Conservation (phyloP, 2,329 filamentous ascomycete genomes). For the Alternaria ethzedia region DNA sequence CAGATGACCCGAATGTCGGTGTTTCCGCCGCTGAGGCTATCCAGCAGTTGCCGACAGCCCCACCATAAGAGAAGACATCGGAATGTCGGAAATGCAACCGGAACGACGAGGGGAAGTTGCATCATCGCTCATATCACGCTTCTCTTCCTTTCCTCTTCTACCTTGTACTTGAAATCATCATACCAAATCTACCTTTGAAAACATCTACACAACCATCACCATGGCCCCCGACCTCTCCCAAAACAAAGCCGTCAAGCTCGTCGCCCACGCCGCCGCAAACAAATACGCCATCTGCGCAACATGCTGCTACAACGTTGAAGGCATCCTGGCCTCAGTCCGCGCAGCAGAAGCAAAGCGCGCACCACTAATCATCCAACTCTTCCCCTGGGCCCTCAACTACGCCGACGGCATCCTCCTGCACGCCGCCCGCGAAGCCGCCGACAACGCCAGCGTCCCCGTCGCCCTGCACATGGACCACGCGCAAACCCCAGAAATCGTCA, state of each 20-base stretch:
- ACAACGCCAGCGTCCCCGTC: constrained; percentile 59
- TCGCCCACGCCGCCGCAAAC: constrained; percentile 62
- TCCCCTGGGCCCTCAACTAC: constrained; percentile 76
- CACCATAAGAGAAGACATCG: constrained; percentile 12
- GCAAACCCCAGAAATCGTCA: constrained; percentile 68
- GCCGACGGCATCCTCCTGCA: constrained; percentile 58
- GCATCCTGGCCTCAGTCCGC: constrained; percentile 70
- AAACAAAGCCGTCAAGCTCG: constrained; percentile 53
- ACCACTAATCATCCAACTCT: constrained; percentile 74
- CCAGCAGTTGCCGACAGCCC: constrained; percentile 21
- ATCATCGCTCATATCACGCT: background rate
- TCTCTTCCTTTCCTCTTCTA: background rate
- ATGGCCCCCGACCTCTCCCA: constrained; percentile 60
- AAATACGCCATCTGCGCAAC: constrained; percentile 67
- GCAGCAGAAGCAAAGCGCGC: constrained; percentile 72
- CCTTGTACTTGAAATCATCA: background rate
- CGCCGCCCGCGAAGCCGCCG: constrained; percentile 52
- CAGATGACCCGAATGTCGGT: constrained; percentile 25
- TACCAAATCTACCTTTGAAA: background rate
- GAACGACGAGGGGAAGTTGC: constrained; percentile 16
- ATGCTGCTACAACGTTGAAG: constrained; percentile 74
- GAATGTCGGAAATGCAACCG: constrained; percentile 24
- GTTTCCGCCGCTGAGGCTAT: constrained; percentile 15
- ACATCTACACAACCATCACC: background rate
- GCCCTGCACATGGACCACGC: constrained; percentile 71